Conservation (phyloP, 1,284 basidiomycete species). For the Gymnopus androsaceus region DNA sequence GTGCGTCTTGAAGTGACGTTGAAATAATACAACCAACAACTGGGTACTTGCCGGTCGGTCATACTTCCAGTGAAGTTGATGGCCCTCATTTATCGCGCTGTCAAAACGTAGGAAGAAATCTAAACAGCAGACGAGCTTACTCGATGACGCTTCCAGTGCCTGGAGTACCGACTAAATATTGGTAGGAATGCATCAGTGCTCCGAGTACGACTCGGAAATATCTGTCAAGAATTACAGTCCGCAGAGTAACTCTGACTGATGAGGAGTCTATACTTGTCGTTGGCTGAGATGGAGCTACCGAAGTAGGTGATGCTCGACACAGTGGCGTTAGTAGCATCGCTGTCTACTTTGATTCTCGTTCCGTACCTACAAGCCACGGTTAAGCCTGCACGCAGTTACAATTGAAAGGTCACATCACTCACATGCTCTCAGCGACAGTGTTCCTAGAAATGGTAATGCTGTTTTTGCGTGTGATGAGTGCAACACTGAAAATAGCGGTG, state of each 20-base stretch:
- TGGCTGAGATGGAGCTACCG: conserved; percentile 23
- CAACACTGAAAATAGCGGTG: no score
- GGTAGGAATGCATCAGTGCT: no score
- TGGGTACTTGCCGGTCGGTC: conserved; percentile 21
- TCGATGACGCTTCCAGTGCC: no score
- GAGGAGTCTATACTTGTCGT: conserved; percentile 33
- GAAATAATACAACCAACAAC: conserved; percentile 34
- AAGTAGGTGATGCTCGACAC: conserved; percentile 40
- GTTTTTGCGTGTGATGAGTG: conserved; percentile 25
- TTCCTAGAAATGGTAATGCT: conserved; percentile 50
- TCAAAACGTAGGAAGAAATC: no score
- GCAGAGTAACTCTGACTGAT: conserved; percentile 33
- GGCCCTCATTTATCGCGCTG: no score
- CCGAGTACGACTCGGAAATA: no score
- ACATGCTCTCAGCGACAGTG: conserved; percentile 34
- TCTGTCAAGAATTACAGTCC: no score
- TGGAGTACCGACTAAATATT: no score
- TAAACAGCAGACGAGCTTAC: no score
- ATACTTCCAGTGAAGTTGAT: conserved; percentile 28
- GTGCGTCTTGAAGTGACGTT: neutral
- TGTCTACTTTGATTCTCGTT: conserved; percentile 41
- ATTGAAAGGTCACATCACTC: no score
- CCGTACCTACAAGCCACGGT: conserved; percentile 30
- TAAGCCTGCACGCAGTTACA: no score
- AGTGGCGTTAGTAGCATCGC: conserved; percentile 32